Evolutionary conservation across 108 stramenopile genomes (phyloP).

Genomic region (Nitzschia inconspicua): DNA sequence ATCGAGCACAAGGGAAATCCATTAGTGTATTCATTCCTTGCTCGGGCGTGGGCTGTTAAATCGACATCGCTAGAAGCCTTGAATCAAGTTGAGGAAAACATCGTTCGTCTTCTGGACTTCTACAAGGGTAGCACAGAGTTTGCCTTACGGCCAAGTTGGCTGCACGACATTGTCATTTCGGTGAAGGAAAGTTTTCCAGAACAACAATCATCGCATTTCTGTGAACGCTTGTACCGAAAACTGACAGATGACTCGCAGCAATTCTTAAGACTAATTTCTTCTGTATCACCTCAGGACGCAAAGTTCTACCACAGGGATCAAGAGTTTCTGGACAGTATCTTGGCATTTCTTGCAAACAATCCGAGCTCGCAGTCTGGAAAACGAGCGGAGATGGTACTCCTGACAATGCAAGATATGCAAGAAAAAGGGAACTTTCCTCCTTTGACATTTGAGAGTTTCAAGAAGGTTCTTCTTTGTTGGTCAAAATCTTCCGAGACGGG

Average conservation of each 20-base stretch:
- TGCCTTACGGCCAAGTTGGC: not conserved
- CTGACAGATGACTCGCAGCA: not conserved
- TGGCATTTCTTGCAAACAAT: constrained; percentile 18
- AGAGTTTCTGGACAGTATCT: constrained; percentile 5
- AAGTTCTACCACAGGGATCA: no score
- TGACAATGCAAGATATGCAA: constrained; percentile 28
- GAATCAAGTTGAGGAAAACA: not conserved
- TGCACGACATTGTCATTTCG: constrained; percentile 5
- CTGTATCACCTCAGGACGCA: not conserved
- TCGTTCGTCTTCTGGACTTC: not conserved
- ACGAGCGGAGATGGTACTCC: constrained; percentile 25
- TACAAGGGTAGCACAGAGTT: not conserved
- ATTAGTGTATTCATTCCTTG: constrained; percentile 9
- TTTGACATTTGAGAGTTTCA: constrained; percentile 21
- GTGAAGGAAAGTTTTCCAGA: constrained; percentile 1
- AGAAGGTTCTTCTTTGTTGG: constrained; percentile 34
- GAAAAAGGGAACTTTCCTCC: constrained; percentile 11
- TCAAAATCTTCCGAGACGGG: constrained; percentile 15
- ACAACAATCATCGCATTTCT: not conserved
- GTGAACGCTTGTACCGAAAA: not conserved
- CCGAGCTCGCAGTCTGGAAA: constrained; percentile 10
- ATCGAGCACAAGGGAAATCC: not conserved
- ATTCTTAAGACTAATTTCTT: constrained; percentile 1
- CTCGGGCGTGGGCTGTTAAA: constrained; percentile 6
- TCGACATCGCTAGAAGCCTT: not conserved